Conservation (phyloP, 148 eudicot species). For the Amaranthus hypochondriacus region DNA sequence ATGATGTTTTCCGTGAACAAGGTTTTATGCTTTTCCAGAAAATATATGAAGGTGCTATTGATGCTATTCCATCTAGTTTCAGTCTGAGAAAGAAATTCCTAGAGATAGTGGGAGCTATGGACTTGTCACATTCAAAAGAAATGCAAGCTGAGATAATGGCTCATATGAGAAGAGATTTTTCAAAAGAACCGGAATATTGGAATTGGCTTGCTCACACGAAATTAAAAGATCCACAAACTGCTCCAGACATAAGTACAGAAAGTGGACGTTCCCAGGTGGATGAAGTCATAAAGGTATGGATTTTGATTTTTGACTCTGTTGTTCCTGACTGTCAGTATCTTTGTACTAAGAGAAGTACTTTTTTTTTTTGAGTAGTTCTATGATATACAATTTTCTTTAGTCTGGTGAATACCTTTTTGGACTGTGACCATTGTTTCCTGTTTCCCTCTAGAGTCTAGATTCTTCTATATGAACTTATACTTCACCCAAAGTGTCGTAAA, state of each 20-base stretch:
- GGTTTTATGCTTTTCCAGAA: conserved; percentile 54
- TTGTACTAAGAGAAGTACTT: neutral
- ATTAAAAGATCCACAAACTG: conserved; percentile 20
- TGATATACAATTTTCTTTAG: neutral
- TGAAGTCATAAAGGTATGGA: conserved; percentile 55
- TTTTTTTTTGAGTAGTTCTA: neutral
- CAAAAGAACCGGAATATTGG: conserved; percentile 63
- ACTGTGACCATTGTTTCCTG: too few species aligned
- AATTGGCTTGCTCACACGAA: conserved; percentile 73
- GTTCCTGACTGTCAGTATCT: neutral
- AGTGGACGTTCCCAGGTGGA: conserved; percentile 34
- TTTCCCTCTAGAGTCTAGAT: too few species aligned
- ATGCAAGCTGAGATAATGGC: conserved; percentile 57
- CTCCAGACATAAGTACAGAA: conserved; percentile 30
- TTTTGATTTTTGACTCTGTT: neutral
- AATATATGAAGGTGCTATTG: conserved; percentile 58
- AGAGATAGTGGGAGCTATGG: conserved; percentile 66
- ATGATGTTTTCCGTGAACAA: conserved; percentile 49
- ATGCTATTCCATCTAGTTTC: conserved; percentile 66
- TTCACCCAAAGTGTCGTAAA: too few species aligned
- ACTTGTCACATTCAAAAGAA: conserved; percentile 67
- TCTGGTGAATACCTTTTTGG: neutral
- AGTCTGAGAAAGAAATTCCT: conserved; percentile 58
- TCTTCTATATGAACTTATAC: too few species aligned
- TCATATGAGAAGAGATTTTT: conserved; percentile 74